Evolutionary conservation across 805 yeast species (phyloP).

Genomic region (Cyberlindnera maritima): DNA sequence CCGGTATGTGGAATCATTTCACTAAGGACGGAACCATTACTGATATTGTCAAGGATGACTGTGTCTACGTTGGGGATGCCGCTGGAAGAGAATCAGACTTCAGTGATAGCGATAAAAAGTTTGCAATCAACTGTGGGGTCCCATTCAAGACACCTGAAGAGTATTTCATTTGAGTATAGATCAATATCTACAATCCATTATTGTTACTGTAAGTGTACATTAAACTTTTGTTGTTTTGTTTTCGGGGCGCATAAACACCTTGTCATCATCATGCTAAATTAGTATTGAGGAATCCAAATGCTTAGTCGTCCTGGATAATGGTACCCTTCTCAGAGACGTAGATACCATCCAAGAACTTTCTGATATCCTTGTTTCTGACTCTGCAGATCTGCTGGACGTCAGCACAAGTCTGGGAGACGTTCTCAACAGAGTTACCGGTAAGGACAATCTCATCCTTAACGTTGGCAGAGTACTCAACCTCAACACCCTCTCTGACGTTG

Average conservation of each 20-base stretch:
- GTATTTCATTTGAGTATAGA: conserved; percentile 33
- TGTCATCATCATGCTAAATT: conserved; percentile 3
- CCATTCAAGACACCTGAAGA: conserved; percentile 73
- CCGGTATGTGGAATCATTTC: conserved; percentile 73
- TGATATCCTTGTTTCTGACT: conserved; percentile 99
- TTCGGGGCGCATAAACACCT: neutral
- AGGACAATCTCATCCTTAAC: conserved; percentile 95
- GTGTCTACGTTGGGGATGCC: conserved; percentile 91
- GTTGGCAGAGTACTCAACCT: conserved; percentile 71
- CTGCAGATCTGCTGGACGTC: conserved; percentile 97
- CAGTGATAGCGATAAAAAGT: conserved; percentile 71
- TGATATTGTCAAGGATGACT: conserved; percentile 38
- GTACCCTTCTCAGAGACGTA: conserved; percentile 95
- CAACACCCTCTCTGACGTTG: conserved; percentile 85
- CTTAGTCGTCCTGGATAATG: conserved; percentile 62
- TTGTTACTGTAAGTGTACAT: conserved; percentile 10
- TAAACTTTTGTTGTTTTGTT: conserved; percentile 1
- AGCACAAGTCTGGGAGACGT: conserved; percentile 97
- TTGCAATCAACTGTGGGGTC: conserved; percentile 60
- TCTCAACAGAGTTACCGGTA: conserved; percentile 94
- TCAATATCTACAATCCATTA: neutral
- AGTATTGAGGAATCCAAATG: neutral
- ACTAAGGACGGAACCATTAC: conserved; percentile 31
- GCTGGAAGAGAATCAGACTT: conserved; percentile 82
- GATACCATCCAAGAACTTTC: conserved; percentile 99